Evolutionary conservation across 2,329 filamentous ascomycete genomes (phyloP), one percentile per base, ranked within the genome.

Genomic region (Magnaporthiopsis poae): DNA sequence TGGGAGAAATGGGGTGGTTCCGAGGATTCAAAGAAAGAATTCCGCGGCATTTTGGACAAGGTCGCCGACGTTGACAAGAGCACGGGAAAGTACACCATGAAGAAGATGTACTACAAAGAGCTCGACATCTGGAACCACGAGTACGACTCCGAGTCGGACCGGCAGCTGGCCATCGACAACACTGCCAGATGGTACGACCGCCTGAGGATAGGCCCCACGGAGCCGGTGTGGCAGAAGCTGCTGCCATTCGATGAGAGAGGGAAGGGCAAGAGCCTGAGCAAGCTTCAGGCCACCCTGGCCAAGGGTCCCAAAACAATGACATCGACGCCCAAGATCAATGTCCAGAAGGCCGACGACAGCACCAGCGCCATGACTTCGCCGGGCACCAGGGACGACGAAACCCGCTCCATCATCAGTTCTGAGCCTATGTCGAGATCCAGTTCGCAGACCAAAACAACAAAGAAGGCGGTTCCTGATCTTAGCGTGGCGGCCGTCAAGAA

Each of bases 91-190:
- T 89, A 83, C 80, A 75, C 78, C 46, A 75, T 88, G 70, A 81
- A 82, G 68, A 86, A 84, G 75, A 76, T 79, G 31, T 84, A 81
- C 69, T 89, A 83, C 81, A 87, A 83, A 74, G 86, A 89, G 69
- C 79, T 89, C 18, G 86, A 89, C 70, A 84, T 88, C 29, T 89
- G 84, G 81, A 82, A 80, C 67, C 87, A 87, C 73, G 77, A 82
- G 35, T 89, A 88, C 71, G 77, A 79, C 61, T 78, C 74, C 56
- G 75, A 80, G 25, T 80, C 83, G 39, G 81, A 86, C 68, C 82
- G 86, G 36, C 80, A 91, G 73, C 77, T 81, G 71, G 82, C 84
- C 69, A 83, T 88, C 73, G 80, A 90, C 75, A 82, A 87, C 70
- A 86, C 86, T 18, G 80, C 87, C 67, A 81, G 79, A 68, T 77